A percentile compares a stretch with the other conserved stretches of the same genome.
These are phyloP conservation scores for Pichia membranifaciens DNA, from an alignment of 805 yeast species.

Conservation along the genomic window DNA sequence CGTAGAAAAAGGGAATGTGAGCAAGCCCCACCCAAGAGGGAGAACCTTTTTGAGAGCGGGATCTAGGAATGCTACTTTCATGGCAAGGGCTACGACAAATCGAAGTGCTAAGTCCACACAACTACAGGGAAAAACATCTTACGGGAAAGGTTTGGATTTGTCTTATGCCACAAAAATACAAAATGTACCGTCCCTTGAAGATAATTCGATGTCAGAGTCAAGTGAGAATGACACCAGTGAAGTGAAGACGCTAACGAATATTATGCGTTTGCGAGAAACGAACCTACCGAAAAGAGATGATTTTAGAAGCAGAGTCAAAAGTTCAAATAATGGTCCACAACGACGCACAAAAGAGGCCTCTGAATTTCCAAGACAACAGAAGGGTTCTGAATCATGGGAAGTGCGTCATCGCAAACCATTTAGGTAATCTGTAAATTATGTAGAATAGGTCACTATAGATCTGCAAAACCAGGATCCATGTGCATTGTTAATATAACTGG, in stretches of 20 bases:
- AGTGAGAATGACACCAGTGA: constrained; percentile 12
- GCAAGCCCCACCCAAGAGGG: neutral
- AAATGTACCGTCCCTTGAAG: neutral
- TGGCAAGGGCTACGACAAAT: neutral
- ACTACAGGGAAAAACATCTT: too few species aligned
- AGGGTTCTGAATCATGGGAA: constrained; percentile 21
- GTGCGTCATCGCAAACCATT: constrained; percentile 25
- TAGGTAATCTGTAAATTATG: constrained; percentile 10
- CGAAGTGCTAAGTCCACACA: neutral
- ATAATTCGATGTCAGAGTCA: constrained; percentile 2
- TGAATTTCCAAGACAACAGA: too few species aligned
- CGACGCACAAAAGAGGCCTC: too few species aligned
- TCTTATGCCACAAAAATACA: constrained; percentile 10
- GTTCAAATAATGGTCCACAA: too few species aligned
- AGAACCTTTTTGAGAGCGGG: constrained; percentile 9
- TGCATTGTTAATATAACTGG: neutral
- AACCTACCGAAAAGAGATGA: neutral
- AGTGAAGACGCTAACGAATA: constrained; percentile 4
- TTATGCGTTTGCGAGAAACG: neutral
- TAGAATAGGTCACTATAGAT: too few species aligned
- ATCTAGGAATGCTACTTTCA: neutral
- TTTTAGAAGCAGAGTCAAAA: neutral
- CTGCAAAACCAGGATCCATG: too few species aligned
- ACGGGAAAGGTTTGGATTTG: constrained; percentile 5
- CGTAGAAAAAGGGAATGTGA: too few species aligned